Percentiles rank a stretch among this genome's conserved stretches.
These are phyloP conservation scores for Adansonia rubrostipa DNA, from an alignment of 441 rosid species.

Conservation along the genomic window DNA sequence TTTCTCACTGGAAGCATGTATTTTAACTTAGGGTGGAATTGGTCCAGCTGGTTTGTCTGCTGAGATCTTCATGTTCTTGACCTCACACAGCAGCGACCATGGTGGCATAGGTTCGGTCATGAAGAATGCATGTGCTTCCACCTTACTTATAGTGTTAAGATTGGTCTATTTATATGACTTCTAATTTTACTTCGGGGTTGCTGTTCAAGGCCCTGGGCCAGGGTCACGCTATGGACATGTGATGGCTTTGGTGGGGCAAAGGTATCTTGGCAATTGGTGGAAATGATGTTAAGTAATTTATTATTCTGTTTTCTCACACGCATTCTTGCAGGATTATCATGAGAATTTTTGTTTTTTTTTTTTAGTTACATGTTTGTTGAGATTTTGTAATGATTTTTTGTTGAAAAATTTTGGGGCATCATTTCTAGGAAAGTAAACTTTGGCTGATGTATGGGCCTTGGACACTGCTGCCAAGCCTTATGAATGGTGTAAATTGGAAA, in stretches of 20 bases:
- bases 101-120: conserved; percentile 86
- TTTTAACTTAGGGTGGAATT: conserved; percentile 82
- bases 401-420: conserved; percentile 28
- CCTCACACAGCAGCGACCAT: conserved; percentile 91
- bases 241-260: conserved; percentile 99
- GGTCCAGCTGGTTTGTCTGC: conserved; percentile 99
- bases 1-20: conserved; percentile 27
- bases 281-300: conserved; percentile 67
- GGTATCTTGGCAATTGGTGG: conserved; percentile 98
- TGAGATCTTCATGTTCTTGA: conserved; percentile 99
- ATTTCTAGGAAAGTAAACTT: conserved; percentile 79
- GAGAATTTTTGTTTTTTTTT: not conserved
- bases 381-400: conserved; percentile 6
- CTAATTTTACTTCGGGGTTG: conserved; percentile 68
- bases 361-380: conserved; percentile 7
- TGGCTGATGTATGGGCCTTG: conserved; percentile 99
- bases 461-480: conserved; percentile 99
- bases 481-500: conserved; percentile 99
- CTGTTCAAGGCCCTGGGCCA: conserved; percentile 99
- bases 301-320: conserved; percentile 22
- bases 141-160: conserved; percentile 18
- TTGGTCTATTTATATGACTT: conserved; percentile 28
- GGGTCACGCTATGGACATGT: conserved; percentile 99
- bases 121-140: conserved; percentile 17
- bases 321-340: not conserved